phyloP scores from a whole-genome alignment of 495 filamentous ascomycete genomes.

The Hypoxylon fragiforme region DNA sequence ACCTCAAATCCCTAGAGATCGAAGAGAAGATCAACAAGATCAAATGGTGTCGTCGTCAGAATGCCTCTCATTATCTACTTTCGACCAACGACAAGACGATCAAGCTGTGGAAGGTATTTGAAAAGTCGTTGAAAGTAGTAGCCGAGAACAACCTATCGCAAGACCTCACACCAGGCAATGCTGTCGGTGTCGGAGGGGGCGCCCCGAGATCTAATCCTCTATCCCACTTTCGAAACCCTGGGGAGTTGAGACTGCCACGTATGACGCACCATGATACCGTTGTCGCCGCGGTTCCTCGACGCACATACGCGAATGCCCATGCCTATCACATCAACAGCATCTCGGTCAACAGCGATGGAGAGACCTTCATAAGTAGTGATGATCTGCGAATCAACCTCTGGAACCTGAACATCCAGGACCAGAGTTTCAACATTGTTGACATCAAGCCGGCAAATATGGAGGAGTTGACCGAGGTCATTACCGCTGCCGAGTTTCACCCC shows the following conservation, averaged over 20 bases:
- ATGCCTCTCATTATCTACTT: conserved; percentile 96
- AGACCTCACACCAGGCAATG: conserved; percentile 81
- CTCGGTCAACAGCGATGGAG: conserved; percentile 97
- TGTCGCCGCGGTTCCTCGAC: conserved; percentile 90
- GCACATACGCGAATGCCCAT: conserved; percentile 97
- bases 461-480: conserved; percentile 98
- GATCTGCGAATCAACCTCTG: conserved; percentile 97
- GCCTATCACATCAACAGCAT: conserved; percentile 99
- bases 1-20: conserved; percentile 97
- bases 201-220: conserved; percentile 68
- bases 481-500: conserved; percentile 96
- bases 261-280: conserved; percentile 98
- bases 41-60: conserved; percentile 98
- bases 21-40: conserved; percentile 99
- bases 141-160: conserved; percentile 98
- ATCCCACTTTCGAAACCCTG: conserved; percentile 75
- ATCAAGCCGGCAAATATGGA: conserved; percentile 99
- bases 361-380: conserved; percentile 98
- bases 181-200: conserved; percentile 70
- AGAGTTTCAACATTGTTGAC: conserved; percentile 99
- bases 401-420: conserved; percentile 99
- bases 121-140: conserved; percentile 98
- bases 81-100: conserved; percentile 99
- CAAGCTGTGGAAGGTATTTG: conserved; percentile 99
- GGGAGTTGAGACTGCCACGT: conserved; percentile 86